Evolutionary conservation across 306 rosid genomes (phyloP).

Genomic region (Casuarina cunninghamiana): DNA sequence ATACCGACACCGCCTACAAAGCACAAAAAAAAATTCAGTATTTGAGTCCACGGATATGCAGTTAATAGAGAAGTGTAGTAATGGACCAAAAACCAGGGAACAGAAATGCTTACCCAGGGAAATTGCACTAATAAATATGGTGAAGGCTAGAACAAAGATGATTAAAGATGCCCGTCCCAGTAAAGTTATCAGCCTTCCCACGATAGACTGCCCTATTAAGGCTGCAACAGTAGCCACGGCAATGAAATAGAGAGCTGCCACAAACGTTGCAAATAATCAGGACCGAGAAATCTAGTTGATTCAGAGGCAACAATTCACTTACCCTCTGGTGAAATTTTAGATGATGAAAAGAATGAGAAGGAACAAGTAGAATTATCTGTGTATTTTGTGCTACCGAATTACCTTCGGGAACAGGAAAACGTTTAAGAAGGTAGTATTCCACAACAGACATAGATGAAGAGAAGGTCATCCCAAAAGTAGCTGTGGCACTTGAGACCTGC

Average conservation of each 20-base stretch:
- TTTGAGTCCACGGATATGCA: not conserved
- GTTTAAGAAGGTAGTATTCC: conserved; percentile 82
- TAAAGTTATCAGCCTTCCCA: conserved; percentile 58
- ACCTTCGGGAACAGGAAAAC: conserved; percentile 93
- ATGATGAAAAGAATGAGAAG: not conserved
- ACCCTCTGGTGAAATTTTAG: not conserved
- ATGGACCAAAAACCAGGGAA: not conserved
- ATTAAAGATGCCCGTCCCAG: conserved; percentile 85
- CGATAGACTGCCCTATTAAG: conserved; percentile 69
- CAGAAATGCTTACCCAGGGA: conserved; percentile 53
- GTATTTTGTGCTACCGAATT: conserved; percentile 6
- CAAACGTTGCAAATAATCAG: conserved; percentile 3
- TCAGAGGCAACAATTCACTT: not conserved
- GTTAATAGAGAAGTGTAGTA: not conserved
- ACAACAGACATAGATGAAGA: conserved; percentile 97
- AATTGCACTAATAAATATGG: conserved; percentile 73
- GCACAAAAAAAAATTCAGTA: conserved; percentile 15
- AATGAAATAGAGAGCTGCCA: conserved; percentile 69
- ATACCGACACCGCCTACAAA: conserved; percentile 86
- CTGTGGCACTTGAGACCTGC: conserved; percentile 96
- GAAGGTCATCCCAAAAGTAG: conserved; percentile 92
- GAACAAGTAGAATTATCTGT: not conserved
- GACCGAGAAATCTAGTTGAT: not conserved
- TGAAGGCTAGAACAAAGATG: conserved; percentile 77
- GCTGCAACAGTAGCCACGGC: conserved; percentile 82